Evolutionary conservation across 2,329 filamentous ascomycete species (phyloP).

Genomic region (Aspergillus clavatus): DNA sequence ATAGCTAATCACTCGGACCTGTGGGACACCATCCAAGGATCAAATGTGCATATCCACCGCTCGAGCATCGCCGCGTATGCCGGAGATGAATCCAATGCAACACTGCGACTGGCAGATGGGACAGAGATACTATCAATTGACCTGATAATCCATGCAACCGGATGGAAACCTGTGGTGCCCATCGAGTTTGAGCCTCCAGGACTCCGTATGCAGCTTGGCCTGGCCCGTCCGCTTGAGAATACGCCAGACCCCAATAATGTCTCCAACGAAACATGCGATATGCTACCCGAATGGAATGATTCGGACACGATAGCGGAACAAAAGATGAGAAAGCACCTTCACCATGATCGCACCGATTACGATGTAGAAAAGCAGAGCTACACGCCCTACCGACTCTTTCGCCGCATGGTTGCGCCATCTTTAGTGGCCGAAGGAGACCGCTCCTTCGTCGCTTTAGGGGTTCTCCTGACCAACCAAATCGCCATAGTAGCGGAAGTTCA

Average conservation of each 20-base stretch:
- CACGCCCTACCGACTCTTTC: slow-evolving; percentile 19
- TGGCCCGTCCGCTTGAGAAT: slow-evolving; percentile 5
- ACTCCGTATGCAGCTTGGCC: slow-evolving; percentile 13
- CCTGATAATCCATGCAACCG: slow-evolving; percentile 20
- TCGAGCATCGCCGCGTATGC: slow-evolving; percentile 11
- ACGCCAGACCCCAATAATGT: too few species aligned
- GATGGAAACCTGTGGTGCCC: slow-evolving; percentile 19
- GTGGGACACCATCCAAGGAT: slow-evolving; percentile 18
- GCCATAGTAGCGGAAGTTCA: slow-evolving; percentile 22
- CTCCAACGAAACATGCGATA: neutral
- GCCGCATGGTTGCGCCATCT: slow-evolving; percentile 21
- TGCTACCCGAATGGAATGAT: slow-evolving; percentile 8
- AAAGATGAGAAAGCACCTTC: slow-evolving; percentile 6
- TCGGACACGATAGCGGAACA: slow-evolving; percentile 9
- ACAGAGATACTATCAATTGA: slow-evolving; percentile 13
- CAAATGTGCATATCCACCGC: slow-evolving; percentile 20
- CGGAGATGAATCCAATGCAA: neutral
- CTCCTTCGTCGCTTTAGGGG: slow-evolving; percentile 17
- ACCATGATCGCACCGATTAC: slow-evolving; percentile 1
- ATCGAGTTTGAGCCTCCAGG: slow-evolving; percentile 14
- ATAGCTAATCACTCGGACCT: slow-evolving; percentile 23
- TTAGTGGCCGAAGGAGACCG: slow-evolving; percentile 20
- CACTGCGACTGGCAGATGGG: slow-evolving; percentile 9
- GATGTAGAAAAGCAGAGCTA: neutral
- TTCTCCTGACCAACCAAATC: slow-evolving; percentile 17